These are phyloP conservation scores for Hypoxylon sp. DNA, from an alignment of 2,329 filamentous ascomycete genomes.

Conservation along the genomic window DNA sequence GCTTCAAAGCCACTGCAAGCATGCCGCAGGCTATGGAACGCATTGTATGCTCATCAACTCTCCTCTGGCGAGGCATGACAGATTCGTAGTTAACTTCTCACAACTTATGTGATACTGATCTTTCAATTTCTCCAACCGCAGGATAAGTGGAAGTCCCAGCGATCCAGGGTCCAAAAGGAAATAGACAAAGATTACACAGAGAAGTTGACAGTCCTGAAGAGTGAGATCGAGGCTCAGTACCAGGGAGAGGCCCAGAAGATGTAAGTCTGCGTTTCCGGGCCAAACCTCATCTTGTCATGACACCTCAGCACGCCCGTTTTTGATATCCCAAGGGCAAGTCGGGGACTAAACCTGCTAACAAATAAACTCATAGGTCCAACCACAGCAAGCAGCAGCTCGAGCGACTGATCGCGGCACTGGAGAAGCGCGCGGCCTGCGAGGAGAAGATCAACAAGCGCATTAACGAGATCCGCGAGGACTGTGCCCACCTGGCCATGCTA, in stretches of 20 bases:
- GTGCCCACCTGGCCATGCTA: constrained; percentile 32
- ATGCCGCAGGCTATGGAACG: constrained; percentile 36
- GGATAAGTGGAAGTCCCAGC: constrained; percentile 36
- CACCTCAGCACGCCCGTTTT: too few relatives aligned
- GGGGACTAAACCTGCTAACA: not conserved
- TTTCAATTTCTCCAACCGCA: constrained; percentile 7
- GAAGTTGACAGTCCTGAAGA: constrained; percentile 21
- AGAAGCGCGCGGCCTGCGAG: constrained; percentile 26
- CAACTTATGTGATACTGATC: constrained; percentile 17
- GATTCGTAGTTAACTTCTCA: not conserved
- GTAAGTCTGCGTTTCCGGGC: constrained; percentile 21
- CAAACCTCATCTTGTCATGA: too few relatives aligned
- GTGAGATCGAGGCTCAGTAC: constrained; percentile 31
- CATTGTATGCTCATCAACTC: constrained; percentile 34
- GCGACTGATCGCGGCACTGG: constrained; percentile 17
- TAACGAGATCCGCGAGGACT: constrained; percentile 25
- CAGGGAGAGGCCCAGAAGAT: constrained; percentile 27
- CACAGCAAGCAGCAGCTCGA: constrained; percentile 16
- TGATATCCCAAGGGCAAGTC: not conserved
- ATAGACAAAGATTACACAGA: constrained; percentile 31
- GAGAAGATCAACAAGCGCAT: constrained; percentile 22
- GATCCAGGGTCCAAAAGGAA: constrained; percentile 26
- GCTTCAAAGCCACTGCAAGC: constrained; percentile 4
- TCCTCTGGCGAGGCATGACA: not conserved
- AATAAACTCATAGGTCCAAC: constrained; percentile 6